Evolutionary conservation across 2,329 filamentous ascomycete genomes (phyloP).

Genomic region (Paecilomyces formosus): DNA sequence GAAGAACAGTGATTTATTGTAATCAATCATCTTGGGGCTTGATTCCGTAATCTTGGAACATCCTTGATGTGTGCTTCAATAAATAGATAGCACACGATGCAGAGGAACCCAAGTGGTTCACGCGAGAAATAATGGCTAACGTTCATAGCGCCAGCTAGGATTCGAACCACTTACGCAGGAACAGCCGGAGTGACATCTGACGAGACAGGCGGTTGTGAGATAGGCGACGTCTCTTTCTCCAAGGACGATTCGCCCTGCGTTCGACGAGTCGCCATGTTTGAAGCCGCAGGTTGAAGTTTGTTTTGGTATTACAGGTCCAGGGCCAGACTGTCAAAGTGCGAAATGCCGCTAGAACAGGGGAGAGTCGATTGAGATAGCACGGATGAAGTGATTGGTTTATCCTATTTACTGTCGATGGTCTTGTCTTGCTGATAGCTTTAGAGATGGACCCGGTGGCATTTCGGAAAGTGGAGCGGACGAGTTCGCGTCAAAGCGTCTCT

Average conservation of each 20-base stretch:
- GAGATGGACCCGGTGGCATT: neutral
- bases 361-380: neutral
- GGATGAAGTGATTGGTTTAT: neutral
- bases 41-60: neutral
- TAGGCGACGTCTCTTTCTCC: slow-evolving; percentile 20
- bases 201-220: slow-evolving; percentile 41
- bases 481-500: neutral
- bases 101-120: neutral
- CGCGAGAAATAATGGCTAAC: too few species aligned
- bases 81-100: neutral
- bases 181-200: slow-evolving; percentile 78
- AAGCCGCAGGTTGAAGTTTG: neutral
- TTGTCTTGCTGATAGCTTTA: neutral
- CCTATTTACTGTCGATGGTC: neutral
- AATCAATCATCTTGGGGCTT: neutral
- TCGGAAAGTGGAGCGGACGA: neutral
- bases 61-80: neutral
- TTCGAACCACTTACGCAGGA: slow-evolving; percentile 55
- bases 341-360: neutral
- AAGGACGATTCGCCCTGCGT: slow-evolving; percentile 21
- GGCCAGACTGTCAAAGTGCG: neutral
- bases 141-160: too few species aligned
- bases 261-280: slow-evolving; percentile 25
- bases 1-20: neutral
- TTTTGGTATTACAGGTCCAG: neutral